phyloP scores from a whole-genome alignment of 2,329 filamentous ascomycete species.

The Mariannaea elegans region DNA sequence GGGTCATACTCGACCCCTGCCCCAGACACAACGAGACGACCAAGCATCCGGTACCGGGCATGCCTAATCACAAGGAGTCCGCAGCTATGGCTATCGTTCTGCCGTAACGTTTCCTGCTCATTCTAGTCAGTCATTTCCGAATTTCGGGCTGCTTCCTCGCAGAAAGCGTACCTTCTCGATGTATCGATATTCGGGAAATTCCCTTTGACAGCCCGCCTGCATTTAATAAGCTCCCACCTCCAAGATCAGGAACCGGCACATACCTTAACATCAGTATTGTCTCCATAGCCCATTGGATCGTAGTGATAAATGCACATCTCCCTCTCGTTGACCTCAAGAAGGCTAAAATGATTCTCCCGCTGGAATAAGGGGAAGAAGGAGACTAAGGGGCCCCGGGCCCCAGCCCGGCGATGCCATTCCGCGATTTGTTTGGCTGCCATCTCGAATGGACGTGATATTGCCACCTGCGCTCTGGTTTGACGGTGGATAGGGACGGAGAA shows the following conservation, averaged over 20 bases:
- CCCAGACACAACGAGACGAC: neutral
- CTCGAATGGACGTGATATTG: constrained; percentile 17
- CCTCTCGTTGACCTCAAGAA: neutral
- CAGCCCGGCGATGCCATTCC: constrained; percentile 3
- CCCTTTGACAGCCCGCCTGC: neutral
- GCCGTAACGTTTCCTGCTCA: neutral
- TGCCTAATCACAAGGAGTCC: neutral
- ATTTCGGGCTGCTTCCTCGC: neutral
- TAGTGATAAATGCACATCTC: neutral
- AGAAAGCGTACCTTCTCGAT: neutral
- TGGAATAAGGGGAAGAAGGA: neutral
- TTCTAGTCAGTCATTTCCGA: neutral
- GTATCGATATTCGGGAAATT: neutral
- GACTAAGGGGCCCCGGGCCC: neutral
- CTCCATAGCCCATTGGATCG: neutral
- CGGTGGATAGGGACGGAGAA: constrained; percentile 21
- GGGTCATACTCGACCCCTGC: neutral
- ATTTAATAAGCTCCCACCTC: neutral
- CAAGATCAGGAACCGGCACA: neutral
- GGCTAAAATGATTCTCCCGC: neutral
- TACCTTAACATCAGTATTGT: neutral
- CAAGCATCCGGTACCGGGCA: neutral
- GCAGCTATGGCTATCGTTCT: neutral
- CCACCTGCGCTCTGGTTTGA: neutral
- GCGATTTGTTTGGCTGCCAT: constrained; percentile 6